These are phyloP conservation scores for Corinectria fuckeliana DNA, from an alignment of 2,329 filamentous ascomycete genomes.

Conservation along the genomic window DNA sequence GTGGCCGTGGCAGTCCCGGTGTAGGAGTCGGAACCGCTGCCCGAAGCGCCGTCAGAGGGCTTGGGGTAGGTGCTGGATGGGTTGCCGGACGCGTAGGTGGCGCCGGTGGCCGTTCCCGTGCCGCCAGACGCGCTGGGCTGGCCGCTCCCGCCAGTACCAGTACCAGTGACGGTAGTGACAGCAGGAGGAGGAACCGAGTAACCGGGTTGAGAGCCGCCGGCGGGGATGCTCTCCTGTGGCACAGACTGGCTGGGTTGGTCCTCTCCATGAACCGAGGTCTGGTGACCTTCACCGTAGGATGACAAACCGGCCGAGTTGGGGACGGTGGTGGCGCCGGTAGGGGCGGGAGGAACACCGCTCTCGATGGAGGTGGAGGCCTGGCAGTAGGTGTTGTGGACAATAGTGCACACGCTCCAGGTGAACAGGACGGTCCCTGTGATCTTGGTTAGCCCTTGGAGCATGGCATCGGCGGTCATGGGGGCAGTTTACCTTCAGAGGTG, in stretches of 20 bases:
- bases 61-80: slow-evolving; percentile 25
- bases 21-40: slow-evolving; percentile 16
- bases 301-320: slow-evolving; percentile 22
- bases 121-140: slow-evolving; percentile 19
- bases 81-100: slow-evolving; percentile 27
- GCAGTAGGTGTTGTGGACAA: slow-evolving; percentile 45
- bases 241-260: slow-evolving; percentile 21
- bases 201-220: slow-evolving; percentile 11
- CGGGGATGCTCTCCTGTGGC: slow-evolving; percentile 14
- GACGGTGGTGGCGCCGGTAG: slow-evolving; percentile 10
- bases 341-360: slow-evolving; percentile 14
- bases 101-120: slow-evolving; percentile 23
- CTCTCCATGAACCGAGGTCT: slow-evolving; percentile 24
- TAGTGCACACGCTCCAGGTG: slow-evolving; percentile 46
- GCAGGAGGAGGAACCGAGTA: slow-evolving; percentile 21
- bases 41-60: slow-evolving; percentile 26
- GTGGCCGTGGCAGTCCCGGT: slow-evolving; percentile 25
- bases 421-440: slow-evolving; percentile 41
- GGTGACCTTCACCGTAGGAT: slow-evolving; percentile 10
- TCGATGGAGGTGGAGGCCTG: slow-evolving; percentile 39
- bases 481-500: slow-evolving; percentile 41
- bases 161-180: slow-evolving; percentile 5
- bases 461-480: neutral
- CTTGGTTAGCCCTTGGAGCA: neutral
- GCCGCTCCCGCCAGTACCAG: slow-evolving; percentile 16